Evolutionary conservation across 768 basidiomycete genomes (phyloP).

Genomic region (Amanita subjunquillea): DNA sequence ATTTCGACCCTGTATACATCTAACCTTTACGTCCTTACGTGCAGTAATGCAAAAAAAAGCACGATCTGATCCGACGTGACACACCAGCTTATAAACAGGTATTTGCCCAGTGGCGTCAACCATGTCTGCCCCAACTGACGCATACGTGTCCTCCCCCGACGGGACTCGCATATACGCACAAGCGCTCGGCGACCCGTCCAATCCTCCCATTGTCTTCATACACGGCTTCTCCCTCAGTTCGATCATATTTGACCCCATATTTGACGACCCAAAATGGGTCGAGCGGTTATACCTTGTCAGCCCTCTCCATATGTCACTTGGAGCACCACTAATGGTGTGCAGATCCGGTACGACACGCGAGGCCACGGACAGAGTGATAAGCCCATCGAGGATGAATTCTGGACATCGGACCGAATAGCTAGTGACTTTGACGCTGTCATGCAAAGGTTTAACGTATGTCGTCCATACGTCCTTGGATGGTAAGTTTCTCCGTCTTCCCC

Average conservation of each 20-base stretch:
- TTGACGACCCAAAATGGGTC: not conserved
- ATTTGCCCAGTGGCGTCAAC: not conserved
- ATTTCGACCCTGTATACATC: too few relatives aligned
- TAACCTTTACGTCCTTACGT: too few relatives aligned
- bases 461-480: constrained; percentile 25
- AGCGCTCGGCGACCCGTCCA: constrained; percentile 6
- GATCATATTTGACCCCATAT: not conserved
- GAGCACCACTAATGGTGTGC: not conserved
- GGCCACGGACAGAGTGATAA: constrained; percentile 23
- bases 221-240: constrained; percentile 3
- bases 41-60: too few relatives aligned
- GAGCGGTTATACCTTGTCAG: not conserved
- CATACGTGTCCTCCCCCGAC: constrained; percentile 3
- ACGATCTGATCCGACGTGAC: not conserved
- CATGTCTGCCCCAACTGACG: not conserved
- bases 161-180: constrained; percentile 9
- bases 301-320: not conserved
- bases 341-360: constrained; percentile 24
- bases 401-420: constrained; percentile 17
- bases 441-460: constrained; percentile 16
- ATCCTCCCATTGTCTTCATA: constrained; percentile 6
- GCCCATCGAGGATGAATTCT: constrained; percentile 14
- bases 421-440: constrained; percentile 23
- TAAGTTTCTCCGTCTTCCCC: not conserved
- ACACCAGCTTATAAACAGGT: not conserved